Conservation (phyloP, 2,329 filamentous ascomycete species). For the Diaporthe australafricana region DNA sequence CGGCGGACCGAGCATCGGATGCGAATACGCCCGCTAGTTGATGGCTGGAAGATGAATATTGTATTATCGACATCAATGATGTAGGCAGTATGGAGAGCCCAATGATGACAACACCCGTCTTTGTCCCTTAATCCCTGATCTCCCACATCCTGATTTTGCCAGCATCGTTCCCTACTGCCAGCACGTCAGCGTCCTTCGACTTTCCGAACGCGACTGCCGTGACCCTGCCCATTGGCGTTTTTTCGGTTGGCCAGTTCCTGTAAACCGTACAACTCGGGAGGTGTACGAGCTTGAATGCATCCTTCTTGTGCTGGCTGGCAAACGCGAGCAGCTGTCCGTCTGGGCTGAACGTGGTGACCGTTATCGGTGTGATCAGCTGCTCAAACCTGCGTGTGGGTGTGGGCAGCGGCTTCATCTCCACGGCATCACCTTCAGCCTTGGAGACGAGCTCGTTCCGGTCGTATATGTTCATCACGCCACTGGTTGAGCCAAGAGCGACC, state of each 20-base stretch:
- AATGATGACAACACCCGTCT: neutral
- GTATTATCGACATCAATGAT: neutral
- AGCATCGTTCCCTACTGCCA: conserved; percentile 89
- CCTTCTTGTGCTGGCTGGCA: conserved; percentile 87
- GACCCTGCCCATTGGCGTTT: conserved; percentile 88
- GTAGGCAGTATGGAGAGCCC: neutral
- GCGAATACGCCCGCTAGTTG: neutral
- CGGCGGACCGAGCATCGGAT: neutral
- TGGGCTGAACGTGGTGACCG: conserved; percentile 82
- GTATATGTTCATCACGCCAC: conserved; percentile 93
- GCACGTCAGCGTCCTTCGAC: conserved; percentile 61
- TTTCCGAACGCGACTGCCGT: conserved; percentile 77
- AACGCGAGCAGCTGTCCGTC: conserved; percentile 93
- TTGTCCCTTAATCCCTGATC: conserved; percentile 69
- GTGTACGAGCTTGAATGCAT: conserved; percentile 88
- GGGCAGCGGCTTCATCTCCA: conserved; percentile 73
- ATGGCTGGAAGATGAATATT: neutral
- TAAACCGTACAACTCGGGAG: conserved; percentile 93
- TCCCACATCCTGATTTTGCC: conserved; percentile 95
- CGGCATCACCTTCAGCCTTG: conserved; percentile 47
- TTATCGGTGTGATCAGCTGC: conserved; percentile 88
- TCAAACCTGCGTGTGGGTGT: conserved; percentile 81
- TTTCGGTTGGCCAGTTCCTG: conserved; percentile 94
- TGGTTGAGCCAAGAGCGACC: conserved; percentile 88
- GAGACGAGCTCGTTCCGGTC: conserved; percentile 76